Evolutionary conservation across 2,329 filamentous ascomycete species (phyloP), one percentile per base, ranked within the genome.

Genomic region (Claviceps africana): DNA sequence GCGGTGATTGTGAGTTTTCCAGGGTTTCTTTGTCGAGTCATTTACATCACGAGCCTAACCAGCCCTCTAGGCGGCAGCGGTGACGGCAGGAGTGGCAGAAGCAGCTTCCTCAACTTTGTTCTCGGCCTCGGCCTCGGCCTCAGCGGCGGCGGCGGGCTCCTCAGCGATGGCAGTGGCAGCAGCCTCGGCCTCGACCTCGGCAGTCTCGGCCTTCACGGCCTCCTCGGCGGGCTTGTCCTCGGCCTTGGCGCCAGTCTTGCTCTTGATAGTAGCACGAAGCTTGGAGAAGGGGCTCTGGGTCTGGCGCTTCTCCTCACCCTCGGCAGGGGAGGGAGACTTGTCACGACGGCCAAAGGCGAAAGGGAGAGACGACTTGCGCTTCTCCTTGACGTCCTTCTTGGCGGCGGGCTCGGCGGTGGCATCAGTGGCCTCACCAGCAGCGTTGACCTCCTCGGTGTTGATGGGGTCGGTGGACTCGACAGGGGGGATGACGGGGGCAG

Each of bases 291-390:
- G 70, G 53, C 72, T 72, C 45, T 51, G 40, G 45, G 30, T 48
- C 28, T 43, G 35, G 13, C 53, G 48, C 48, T 53, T 55, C 33
- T 53, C 51, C 21, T 78, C 75, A 64, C 86, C 83, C 60, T 81
- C 75, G 57, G 83, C 83, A 1, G 76, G 77, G 37, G 70, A 62
- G 46, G 72, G 66, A 37, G 69, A 69, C 70, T 78, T 78, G 67
- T 85, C 83, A 77, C 91, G 91, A 78, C 88, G 85, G 62, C 87
- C 82, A 63, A 81, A 83, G 61, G 81, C 81, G 70, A 94, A 94
- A 48, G 77, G 76, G 9, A 81, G 69, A 63, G 90, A 83, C 59
- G 87, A 93, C 70, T 82, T 82, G 69, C 88, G 86, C 86, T 94
- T 95, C 70, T 80, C 76, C 81, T 88, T 89, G 60, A 75, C 66